Evolutionary conservation across 495 filamentous ascomycete genomes (phyloP).

Genomic region (Lasiosphaeria miniovina): DNA sequence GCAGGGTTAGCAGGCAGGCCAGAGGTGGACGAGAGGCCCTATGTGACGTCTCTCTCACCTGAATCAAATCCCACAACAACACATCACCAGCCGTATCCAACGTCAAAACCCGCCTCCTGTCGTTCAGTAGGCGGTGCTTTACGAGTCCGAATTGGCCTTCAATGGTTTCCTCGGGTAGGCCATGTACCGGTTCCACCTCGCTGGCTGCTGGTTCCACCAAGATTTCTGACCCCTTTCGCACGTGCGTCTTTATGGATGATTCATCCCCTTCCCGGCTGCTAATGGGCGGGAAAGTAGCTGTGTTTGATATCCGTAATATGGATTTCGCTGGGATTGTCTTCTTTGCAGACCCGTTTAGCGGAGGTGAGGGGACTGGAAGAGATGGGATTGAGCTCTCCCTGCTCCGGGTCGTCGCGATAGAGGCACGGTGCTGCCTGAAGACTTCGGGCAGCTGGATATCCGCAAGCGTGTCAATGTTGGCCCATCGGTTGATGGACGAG

Average conservation of each 20-base stretch:
- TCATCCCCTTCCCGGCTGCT: constrained; percentile 38
- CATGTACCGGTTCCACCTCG: constrained; percentile 62
- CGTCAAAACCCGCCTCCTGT: constrained; percentile 82
- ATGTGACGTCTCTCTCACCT: constrained; percentile 45
- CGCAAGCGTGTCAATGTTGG: constrained; percentile 72
- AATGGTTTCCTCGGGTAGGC: constrained; percentile 79
- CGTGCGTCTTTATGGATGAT: constrained; percentile 38
- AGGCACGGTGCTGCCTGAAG: constrained; percentile 54
- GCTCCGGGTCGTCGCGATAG: constrained; percentile 40
- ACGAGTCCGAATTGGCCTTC: constrained; percentile 94
- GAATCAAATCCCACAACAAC: constrained; percentile 89
- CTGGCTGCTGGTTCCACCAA: constrained; percentile 57
- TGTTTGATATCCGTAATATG: constrained; percentile 77
- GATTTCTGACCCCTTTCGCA: constrained; percentile 60
- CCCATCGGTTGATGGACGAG: constrained; percentile 94
- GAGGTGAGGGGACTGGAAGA: constrained; percentile 11
- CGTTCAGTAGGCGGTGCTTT: constrained; percentile 89
- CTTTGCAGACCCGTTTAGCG: constrained; percentile 38
- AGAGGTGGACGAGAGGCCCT: constrained; percentile 12
- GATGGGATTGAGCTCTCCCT: constrained; percentile 23
- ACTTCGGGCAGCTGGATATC: constrained; percentile 51
- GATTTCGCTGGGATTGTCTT: constrained; percentile 73
- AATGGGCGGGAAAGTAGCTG: constrained; percentile 64
- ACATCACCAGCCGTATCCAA: constrained; percentile 95
- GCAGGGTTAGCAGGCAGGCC: not conserved